These are phyloP conservation scores for Saccharomycopsis javanensis DNA, from an alignment of 805 yeast genomes.

Conservation along the genomic window DNA sequence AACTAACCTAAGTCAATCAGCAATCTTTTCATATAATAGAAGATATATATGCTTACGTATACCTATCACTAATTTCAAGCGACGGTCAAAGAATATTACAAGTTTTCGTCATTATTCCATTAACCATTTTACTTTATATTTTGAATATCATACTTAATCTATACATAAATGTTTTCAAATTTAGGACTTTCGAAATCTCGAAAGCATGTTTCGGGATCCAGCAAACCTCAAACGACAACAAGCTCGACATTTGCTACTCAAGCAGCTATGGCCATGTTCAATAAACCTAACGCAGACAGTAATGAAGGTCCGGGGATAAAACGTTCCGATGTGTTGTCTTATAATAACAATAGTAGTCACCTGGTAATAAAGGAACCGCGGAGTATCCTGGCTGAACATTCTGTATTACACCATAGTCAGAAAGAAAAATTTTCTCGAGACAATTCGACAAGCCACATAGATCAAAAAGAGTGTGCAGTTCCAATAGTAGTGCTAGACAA, in stretches of 20 bases:
- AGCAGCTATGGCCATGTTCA: constrained; percentile 1
- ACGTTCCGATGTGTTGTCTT: background rate
- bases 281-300: background rate
- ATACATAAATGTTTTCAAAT: background rate
- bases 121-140: background rate
- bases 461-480: background rate
- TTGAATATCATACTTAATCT: background rate
- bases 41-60: too few relatives aligned
- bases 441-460: background rate
- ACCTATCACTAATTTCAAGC: too few relatives aligned
- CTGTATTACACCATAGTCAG: background rate
- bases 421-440: background rate
- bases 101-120: too few relatives aligned
- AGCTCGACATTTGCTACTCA: background rate
- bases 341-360: background rate
- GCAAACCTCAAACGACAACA: background rate
- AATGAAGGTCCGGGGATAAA: background rate
- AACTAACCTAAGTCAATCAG: too few relatives aligned
- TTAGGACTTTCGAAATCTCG: background rate
- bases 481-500: background rate
- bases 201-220: background rate
- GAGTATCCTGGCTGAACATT: background rate
- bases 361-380: background rate
- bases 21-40: too few relatives aligned
- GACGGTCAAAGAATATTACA: too few relatives aligned